A percentile compares a stretch with the other conserved stretches of the same genome.
phyloP scores from a whole-genome alignment of 768 basidiomycete genomes.

The Naganishia randhawae region DNA sequence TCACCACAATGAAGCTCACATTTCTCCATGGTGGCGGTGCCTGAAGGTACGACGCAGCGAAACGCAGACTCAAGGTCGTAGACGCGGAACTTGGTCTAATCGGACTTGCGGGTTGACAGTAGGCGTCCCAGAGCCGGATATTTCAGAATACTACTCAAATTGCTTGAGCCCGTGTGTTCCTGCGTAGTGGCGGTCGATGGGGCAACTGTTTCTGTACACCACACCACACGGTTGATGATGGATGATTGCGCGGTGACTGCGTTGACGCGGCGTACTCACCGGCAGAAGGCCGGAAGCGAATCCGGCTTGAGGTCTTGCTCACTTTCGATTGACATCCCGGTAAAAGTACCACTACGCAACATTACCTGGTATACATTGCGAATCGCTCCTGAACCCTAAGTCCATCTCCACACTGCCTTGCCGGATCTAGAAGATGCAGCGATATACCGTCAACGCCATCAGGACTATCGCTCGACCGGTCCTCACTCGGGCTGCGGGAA shows the following conservation, averaged over 20 bases:
- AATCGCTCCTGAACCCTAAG: neutral
- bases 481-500: neutral
- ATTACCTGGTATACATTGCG: too few species aligned
- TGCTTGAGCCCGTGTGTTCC: too few species aligned
- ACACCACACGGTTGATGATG: neutral
- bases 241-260: neutral
- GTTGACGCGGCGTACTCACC: neutral
- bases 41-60: neutral
- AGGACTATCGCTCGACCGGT: neutral
- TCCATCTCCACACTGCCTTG: neutral
- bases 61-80: neutral
- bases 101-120: too few species aligned
- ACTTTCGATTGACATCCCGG: neutral
- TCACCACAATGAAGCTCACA: conserved; percentile 31
- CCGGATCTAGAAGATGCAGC: conserved; percentile 5
- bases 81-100: neutral
- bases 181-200: neutral
- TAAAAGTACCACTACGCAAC: neutral
- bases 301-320: neutral
- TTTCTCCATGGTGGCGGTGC: conserved; percentile 40
- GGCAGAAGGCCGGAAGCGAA: too few species aligned
- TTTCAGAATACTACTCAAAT: neutral
- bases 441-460: neutral
- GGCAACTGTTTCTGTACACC: neutral
- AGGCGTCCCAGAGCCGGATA: too few species aligned